Evolutionary conservation across 129 eudicot species (phyloP).

Genomic region (Tagetes patula): DNA sequence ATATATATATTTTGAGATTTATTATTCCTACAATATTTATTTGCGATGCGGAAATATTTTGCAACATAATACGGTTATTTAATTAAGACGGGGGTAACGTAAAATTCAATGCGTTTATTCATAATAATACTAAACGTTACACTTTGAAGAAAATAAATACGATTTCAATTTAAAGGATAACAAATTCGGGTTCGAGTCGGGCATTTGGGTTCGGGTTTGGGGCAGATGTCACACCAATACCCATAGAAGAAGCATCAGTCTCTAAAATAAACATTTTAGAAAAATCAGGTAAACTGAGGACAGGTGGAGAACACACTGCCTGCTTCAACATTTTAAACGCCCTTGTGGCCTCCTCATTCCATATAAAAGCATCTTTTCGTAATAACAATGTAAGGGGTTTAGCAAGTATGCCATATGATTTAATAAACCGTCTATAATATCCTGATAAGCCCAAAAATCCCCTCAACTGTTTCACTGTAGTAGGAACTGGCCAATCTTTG

Average conservation of each 20-base stretch:
- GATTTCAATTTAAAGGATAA: too few species aligned
- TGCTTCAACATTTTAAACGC: not conserved
- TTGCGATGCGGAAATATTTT: too few species aligned
- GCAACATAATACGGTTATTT: too few species aligned
- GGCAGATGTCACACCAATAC: not conserved
- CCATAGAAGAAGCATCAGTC: not conserved
- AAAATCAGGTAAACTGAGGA: not conserved
- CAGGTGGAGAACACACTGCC: not conserved
- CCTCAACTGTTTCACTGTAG: not conserved
- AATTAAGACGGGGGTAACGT: too few species aligned
- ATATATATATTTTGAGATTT: too few species aligned
- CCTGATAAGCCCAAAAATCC: not conserved
- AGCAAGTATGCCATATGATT: not conserved
- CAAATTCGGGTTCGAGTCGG: too few species aligned
- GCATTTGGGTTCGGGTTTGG: too few species aligned
- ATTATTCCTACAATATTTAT: too few species aligned
- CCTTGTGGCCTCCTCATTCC: not conserved
- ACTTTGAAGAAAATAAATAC: too few species aligned
- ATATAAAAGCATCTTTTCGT: not conserved
- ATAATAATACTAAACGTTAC: too few species aligned
- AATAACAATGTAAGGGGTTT: not conserved
- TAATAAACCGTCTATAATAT: not conserved
- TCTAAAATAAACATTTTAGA: not conserved
- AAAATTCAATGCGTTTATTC: too few species aligned
- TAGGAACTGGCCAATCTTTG: not conserved